These are phyloP conservation scores for Hymenoscyphus fructigenus DNA, from an alignment of 2,329 filamentous ascomycete genomes.

Conservation along the genomic window DNA sequence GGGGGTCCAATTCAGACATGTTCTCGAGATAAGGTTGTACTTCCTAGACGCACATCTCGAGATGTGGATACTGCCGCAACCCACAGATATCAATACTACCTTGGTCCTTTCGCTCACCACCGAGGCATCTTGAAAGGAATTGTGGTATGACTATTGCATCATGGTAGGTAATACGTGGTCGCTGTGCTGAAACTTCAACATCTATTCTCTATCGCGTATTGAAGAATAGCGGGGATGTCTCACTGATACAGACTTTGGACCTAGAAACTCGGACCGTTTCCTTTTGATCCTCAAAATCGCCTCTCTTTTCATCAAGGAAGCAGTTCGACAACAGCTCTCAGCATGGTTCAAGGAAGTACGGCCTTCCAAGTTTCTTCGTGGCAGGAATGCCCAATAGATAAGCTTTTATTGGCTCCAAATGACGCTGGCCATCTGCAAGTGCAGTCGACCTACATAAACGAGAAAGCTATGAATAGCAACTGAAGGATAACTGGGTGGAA, in stretches of 20 bases:
- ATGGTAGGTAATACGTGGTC: neutral
- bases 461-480: constrained; percentile 4
- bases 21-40: constrained; percentile 3
- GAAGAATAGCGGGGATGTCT: neutral
- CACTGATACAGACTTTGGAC: neutral
- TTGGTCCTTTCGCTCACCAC: neutral
- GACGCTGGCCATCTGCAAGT: neutral
- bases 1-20: neutral
- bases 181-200: neutral
- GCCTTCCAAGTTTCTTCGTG: neutral
- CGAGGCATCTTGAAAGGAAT: neutral
- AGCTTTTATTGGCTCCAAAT: neutral
- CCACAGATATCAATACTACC: neutral
- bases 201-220: neutral
- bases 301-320: neutral
- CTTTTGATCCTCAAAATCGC: neutral
- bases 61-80: neutral
- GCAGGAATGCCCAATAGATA: neutral
- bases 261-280: no score
- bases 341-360: neutral
- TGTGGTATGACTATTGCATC: neutral
- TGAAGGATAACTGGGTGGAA: neutral
- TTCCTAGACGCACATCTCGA: neutral
- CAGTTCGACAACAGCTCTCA: neutral
- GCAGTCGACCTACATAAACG: neutral